Base-by-base conservation (phyloP, 164 flowering plant species). In the Stephania japonica region DNA sequence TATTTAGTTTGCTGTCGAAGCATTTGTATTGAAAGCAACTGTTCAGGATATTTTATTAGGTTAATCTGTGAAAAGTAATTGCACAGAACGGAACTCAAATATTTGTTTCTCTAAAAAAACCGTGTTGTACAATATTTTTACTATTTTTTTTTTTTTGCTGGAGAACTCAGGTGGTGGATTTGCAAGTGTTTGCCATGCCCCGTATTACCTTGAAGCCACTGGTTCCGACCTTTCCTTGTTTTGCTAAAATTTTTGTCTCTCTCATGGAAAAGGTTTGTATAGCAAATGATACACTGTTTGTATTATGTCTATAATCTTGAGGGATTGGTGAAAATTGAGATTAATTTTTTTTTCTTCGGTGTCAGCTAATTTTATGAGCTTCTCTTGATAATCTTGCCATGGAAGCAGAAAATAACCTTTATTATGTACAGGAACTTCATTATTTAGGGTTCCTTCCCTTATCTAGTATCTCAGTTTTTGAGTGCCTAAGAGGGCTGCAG, bases 121-220 rank as follows among this genome's bases (percentile, higher is more conserved):
- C 16, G 0, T 1, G 0, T 47, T 47, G 53, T 12, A 47, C 38
- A n/a, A 18, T 59, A 19, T 59, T 38, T 32, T 38, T 67, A n/a
- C 38, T 32, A 3, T 16, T 11, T 27, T 71, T 32, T 47, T 80
- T 44, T 66, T 74, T 76, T 70, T 43, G 75, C 56, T 77, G 49
- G 78, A 53, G 67, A 21, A 64, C 84, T 81, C 83, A 93, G 98
- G 91, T 91, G 73, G 80, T 95, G 69, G 99, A 95, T 83, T 80
- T 93, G 87, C 99, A 95, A 88, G 91, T 95, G 21, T 95, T 91
- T 89, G 97, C 95, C 80, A 21, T 73, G 73, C 97, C 98, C 26
- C 90, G 99, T 14, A 88, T 95, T 73, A 93, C 99, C 49, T 81
- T 95, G 80, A 95, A 95, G 90, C 99, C 99, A 32, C 75, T 95